Conservation (phyloP, 139 green algal species). For the Picochlorum sp. region DNA sequence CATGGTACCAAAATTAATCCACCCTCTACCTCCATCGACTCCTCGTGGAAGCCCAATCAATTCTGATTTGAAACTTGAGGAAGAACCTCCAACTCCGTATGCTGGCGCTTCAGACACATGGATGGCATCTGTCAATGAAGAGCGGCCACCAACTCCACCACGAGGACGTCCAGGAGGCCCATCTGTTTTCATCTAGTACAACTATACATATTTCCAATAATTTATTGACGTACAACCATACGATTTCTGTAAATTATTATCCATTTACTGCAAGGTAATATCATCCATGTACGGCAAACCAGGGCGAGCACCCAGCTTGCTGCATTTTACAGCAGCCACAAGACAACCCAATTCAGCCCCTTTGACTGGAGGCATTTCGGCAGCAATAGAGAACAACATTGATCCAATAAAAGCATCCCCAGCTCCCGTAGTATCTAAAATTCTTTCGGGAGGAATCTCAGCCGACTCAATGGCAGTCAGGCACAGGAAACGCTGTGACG, state of each 20-base stretch:
- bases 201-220: background rate
- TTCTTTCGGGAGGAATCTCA: slow-evolving; percentile 19
- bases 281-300: slow-evolving; percentile 50
- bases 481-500: background rate
- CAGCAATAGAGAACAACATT: slow-evolving; percentile 67
- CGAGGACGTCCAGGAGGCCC: slow-evolving; percentile 44
- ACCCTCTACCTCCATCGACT: slow-evolving; percentile 86
- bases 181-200: slow-evolving; percentile 11
- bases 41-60: slow-evolving; percentile 37
- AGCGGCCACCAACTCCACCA: slow-evolving; percentile 84
- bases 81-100: slow-evolving; percentile 51
- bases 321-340: slow-evolving; percentile 80
- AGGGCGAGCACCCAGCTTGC: slow-evolving; percentile 58
- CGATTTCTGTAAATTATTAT: slow-evolving; percentile 1
- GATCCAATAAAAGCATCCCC: slow-evolving; percentile 89
- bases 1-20: slow-evolving; percentile 98
- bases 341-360: slow-evolving; percentile 52
- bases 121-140: slow-evolving; percentile 76
- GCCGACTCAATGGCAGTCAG: slow-evolving; percentile 28
- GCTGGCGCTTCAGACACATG: slow-evolving; percentile 36
- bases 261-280: slow-evolving; percentile 4
- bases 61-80: slow-evolving; percentile 29
- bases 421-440: slow-evolving; percentile 87
- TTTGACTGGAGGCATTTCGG: slow-evolving; percentile 24
- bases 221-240: background rate